phyloP scores from a whole-genome alignment of 1,284 basidiomycete genomes.

The Cryptococcus jaspeensis region DNA sequence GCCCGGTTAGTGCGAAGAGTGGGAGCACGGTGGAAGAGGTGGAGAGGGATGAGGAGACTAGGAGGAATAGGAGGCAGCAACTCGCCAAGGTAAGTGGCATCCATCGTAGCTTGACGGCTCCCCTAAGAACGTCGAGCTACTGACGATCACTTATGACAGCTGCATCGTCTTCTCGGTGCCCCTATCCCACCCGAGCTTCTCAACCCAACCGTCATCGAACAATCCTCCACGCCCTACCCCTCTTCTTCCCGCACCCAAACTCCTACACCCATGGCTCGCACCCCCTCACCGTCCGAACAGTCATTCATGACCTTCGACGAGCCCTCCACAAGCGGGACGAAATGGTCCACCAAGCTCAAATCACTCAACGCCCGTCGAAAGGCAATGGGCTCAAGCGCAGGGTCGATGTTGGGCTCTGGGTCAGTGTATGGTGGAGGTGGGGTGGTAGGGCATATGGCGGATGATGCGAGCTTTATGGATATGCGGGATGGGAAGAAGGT shows the following conservation, averaged over 20 bases:
- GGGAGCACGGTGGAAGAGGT: neutral
- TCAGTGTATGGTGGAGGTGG: neutral
- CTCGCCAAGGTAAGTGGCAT: constrained; percentile 26
- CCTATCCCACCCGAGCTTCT: constrained; percentile 20
- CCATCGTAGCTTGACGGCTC: neutral
- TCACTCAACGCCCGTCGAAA: neutral
- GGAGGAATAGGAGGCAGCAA: constrained; percentile 24
- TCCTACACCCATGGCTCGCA: neutral
- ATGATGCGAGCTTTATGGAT: constrained; percentile 22
- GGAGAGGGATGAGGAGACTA: constrained; percentile 16
- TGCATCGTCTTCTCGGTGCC: constrained; percentile 31
- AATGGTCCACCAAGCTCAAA: constrained; percentile 13
- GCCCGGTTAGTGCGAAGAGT: neutral
- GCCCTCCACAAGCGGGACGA: constrained; percentile 1
- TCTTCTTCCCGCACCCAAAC: neutral
- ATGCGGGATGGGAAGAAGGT: constrained; percentile 10
- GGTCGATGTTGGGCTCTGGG: neutral
- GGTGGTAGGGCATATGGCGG: neutral
- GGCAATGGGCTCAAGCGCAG: neutral
- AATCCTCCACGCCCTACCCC: constrained; percentile 1
- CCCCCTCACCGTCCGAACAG: neutral
- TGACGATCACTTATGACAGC: constrained; percentile 5
- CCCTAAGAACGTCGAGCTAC: neutral
- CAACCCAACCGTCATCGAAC: neutral
- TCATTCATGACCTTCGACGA: constrained; percentile 16